A percentile compares a stretch with the other conserved stretches of the same genome.
Evolutionary conservation across 2,329 filamentous ascomycete genomes (phyloP).

Genomic region (Aschersonia sp.): DNA sequence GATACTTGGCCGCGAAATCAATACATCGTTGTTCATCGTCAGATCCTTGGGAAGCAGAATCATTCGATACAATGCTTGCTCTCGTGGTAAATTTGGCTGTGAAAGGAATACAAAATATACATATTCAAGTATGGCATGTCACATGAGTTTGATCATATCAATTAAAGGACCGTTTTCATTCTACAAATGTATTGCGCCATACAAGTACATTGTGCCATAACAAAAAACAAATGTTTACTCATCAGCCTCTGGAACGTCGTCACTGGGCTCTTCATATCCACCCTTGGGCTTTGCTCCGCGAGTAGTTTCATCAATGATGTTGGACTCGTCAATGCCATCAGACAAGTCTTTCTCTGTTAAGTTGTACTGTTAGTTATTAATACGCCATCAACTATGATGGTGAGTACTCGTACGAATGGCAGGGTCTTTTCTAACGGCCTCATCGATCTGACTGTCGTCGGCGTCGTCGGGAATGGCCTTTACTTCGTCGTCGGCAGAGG

Average conservation of each 20-base stretch:
- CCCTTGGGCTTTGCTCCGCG: constrained; percentile 2
- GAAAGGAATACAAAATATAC: too few species aligned
- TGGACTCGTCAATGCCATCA: constrained; percentile 2
- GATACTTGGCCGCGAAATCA: too few species aligned
- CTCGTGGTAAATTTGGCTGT: too few species aligned
- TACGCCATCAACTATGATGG: background rate
- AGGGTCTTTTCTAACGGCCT: constrained; percentile 1
- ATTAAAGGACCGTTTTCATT: too few species aligned
- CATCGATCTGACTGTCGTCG: constrained; percentile 1
- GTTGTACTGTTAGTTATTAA: background rate
- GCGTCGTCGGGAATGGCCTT: constrained; percentile 3
- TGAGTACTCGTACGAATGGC: constrained; percentile 1
- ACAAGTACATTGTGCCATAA: too few species aligned
- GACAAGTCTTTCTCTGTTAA: background rate
- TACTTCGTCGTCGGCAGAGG: background rate
- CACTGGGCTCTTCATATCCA: constrained; percentile 2
- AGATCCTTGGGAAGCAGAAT: too few species aligned
- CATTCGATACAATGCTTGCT: too few species aligned
- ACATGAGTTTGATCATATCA: too few species aligned
- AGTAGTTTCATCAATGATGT: constrained; percentile 3
- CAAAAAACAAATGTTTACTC: background rate
- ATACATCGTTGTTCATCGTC: too few species aligned
- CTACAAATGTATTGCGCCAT: too few species aligned
- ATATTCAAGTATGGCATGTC: too few species aligned
- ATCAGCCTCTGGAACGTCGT: constrained; percentile 1